Conservation (phyloP, 768 basidiomycete species). For the Pseudohyphozyma bogoriensis region DNA sequence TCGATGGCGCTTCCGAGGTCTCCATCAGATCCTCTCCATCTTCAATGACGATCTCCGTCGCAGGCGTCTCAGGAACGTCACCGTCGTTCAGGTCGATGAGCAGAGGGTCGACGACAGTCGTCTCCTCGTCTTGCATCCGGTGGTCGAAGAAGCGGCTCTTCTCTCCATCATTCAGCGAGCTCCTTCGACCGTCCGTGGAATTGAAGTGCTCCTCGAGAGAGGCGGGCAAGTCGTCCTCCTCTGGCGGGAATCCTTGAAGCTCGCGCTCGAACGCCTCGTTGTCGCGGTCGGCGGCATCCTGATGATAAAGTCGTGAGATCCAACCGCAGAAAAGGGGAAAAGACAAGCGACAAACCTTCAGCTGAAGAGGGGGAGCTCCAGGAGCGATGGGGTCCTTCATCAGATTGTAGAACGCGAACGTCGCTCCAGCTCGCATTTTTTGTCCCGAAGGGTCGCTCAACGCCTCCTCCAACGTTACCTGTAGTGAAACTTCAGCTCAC, state of each 20-base stretch:
- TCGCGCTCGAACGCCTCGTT: not conserved
- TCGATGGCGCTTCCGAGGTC: not conserved
- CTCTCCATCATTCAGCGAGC: too few species aligned
- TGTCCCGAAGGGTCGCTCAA: slow-evolving; percentile 18
- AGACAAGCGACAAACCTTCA: not conserved
- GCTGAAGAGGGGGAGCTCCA: not conserved
- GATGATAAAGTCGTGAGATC: not conserved
- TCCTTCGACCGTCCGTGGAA: too few species aligned
- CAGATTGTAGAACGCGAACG: slow-evolving; percentile 16
- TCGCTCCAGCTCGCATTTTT: slow-evolving; percentile 17
- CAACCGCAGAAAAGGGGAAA: not conserved
- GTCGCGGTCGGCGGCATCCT: not conserved
- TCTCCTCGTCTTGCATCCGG: too few species aligned
- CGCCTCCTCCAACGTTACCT: slow-evolving; percentile 10
- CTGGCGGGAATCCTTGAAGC: too few species aligned
- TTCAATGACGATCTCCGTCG: not conserved
- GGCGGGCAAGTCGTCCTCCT: too few species aligned
- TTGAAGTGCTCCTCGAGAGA: too few species aligned
- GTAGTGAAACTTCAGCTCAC: too few species aligned
- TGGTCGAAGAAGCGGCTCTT: too few species aligned
- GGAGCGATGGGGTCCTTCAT: not conserved
- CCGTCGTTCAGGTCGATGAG: too few species aligned
- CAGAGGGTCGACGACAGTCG: too few species aligned
- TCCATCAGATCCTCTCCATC: not conserved
- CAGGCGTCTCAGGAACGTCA: too few species aligned